These are phyloP conservation scores for Carex littledalei DNA, from an alignment of 176 grass and related monocot species.

Conservation along the genomic window DNA sequence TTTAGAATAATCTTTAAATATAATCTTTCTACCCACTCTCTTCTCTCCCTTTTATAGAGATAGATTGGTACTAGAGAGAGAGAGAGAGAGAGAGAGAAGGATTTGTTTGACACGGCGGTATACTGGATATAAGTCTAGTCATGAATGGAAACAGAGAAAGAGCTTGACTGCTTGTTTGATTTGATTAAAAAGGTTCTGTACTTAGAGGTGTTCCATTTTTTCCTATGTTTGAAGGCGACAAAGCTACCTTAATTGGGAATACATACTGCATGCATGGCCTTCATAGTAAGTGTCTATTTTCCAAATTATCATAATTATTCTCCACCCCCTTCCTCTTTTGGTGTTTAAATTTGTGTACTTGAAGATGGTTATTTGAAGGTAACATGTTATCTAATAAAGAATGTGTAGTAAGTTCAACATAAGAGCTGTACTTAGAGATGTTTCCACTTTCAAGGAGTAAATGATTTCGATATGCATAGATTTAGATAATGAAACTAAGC, in stretches of 20 bases:
- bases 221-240: neutral
- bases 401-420: neutral
- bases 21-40: slow-evolving; percentile 1
- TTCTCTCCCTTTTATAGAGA: neutral
- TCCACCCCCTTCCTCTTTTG: neutral
- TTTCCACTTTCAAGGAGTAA: neutral
- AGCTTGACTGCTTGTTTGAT: neutral
- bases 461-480: neutral
- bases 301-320: neutral
- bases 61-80: neutral
- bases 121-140: neutral
- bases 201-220: neutral
- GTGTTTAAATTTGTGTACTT: neutral
- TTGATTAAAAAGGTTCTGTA: neutral
- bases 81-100: no score
- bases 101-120: slow-evolving; percentile 1
- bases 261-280: neutral
- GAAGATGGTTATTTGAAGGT: neutral
- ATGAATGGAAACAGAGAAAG: neutral
- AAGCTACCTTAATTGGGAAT: neutral
- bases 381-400: slow-evolving; percentile 8
- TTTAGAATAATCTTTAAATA: neutral
- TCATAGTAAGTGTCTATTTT: slow-evolving; percentile 18
- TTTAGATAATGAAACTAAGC: neutral
- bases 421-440: neutral